A percentile compares a stretch with the other conserved stretches of the same genome.
These are phyloP conservation scores for Penicillium lagena DNA, from an alignment of 495 filamentous ascomycete species.

Conservation along the genomic window DNA sequence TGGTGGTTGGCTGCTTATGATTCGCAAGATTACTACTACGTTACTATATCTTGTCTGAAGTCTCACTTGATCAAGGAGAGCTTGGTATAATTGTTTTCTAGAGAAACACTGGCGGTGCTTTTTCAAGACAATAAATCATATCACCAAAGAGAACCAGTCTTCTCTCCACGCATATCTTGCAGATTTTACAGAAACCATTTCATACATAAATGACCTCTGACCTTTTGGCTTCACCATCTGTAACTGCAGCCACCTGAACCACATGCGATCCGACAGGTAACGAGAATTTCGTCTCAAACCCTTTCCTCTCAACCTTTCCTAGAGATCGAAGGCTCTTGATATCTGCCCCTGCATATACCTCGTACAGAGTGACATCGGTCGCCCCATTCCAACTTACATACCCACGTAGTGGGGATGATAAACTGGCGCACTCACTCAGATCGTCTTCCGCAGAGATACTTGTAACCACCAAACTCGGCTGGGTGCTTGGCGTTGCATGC, in stretches of 20 bases:
- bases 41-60: no score
- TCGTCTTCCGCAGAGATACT: neutral
- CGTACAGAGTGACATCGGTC: conserved; percentile 9
- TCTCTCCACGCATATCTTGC: no score
- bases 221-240: no score
- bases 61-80: no score
- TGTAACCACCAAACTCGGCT: neutral
- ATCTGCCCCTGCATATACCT: conserved; percentile 6
- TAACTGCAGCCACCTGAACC: neutral
- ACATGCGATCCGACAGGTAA: neutral
- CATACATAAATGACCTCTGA: no score
- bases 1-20: no score
- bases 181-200: no score
- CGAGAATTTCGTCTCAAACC: neutral
- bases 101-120: no score
- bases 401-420: neutral
- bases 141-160: no score
- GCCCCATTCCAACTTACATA: conserved; percentile 22
- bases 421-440: neutral
- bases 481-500: conserved; percentile 7
- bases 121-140: no score
- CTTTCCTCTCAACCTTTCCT: conserved; percentile 1
- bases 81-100: no score
- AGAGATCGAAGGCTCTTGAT: conserved; percentile 1
- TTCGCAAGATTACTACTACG: no score